Evolutionary conservation across 441 rosid species (phyloP).

Genomic region (Populus hybrid): DNA sequence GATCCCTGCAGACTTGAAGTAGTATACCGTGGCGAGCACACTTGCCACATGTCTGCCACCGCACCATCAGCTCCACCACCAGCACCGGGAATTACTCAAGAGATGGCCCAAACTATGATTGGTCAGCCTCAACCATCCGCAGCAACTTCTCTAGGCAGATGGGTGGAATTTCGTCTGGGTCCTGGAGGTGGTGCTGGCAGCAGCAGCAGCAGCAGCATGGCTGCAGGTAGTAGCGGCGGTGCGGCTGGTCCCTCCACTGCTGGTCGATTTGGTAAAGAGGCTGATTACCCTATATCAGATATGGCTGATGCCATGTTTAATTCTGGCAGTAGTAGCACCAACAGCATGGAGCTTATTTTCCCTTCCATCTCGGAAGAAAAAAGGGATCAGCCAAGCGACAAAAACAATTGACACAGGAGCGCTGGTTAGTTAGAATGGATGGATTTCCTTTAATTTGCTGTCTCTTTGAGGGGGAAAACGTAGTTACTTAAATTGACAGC

Average conservation of each 20-base stretch:
- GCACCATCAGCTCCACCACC: constrained; percentile 40
- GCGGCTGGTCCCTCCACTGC: constrained; percentile 29
- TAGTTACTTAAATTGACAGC: too few relatives aligned
- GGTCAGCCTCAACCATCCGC: constrained; percentile 16
- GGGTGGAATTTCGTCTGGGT: constrained; percentile 34
- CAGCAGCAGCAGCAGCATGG: constrained; percentile 10
- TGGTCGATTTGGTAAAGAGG: constrained; percentile 31
- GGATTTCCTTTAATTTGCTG: background rate
- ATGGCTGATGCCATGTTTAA: constrained; percentile 65
- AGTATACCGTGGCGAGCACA: constrained; percentile 59
- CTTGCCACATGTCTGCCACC: constrained; percentile 62
- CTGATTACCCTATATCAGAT: constrained; percentile 41
- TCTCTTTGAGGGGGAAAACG: background rate
- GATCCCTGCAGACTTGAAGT: constrained; percentile 60
- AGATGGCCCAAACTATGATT: constrained; percentile 16
- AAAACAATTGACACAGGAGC: constrained; percentile 21
- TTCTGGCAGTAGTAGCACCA: constrained; percentile 50
- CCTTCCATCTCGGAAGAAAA: constrained; percentile 25
- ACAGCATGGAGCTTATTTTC: constrained; percentile 60
- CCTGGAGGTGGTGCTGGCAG: constrained; percentile 11
- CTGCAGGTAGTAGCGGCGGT: background rate
- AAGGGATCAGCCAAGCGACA: constrained; percentile 27
- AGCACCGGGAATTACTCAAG: constrained; percentile 3
- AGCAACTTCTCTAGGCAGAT: constrained; percentile 5
- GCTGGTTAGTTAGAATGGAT: too few relatives aligned